Evolutionary conservation across 2,329 filamentous ascomycete species (phyloP).

Genomic region (Shiraia sp.): DNA sequence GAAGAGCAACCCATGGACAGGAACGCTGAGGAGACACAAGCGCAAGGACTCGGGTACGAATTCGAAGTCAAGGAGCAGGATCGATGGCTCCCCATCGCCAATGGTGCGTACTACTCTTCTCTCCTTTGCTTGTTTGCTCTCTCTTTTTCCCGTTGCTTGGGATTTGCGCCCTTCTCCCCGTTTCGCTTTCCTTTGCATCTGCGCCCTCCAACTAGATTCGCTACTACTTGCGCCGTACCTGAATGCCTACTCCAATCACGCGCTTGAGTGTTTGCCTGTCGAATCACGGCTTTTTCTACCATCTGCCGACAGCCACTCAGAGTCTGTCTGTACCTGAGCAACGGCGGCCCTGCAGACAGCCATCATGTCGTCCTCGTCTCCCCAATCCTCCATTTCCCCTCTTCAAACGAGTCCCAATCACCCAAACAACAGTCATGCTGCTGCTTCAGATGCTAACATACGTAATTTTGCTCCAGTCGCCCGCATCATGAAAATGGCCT

Average conservation of each 20-base stretch:
- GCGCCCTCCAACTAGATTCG: slow-evolving; percentile 37
- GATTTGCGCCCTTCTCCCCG: slow-evolving; percentile 39
- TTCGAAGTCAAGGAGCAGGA: slow-evolving; percentile 99
- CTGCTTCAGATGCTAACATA: slow-evolving; percentile 83
- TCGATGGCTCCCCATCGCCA: slow-evolving; percentile 98
- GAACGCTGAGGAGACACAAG: slow-evolving; percentile 78
- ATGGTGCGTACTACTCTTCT: slow-evolving; percentile 82
- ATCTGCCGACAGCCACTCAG: slow-evolving; percentile 25
- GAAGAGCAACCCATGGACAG: slow-evolving; percentile 91
- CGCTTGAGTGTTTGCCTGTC: slow-evolving; percentile 51
- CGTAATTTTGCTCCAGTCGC: slow-evolving; percentile 94
- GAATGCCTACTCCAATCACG: slow-evolving; percentile 50
- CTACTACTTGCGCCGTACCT: slow-evolving; percentile 55
- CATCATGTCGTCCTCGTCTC: slow-evolving; percentile 51
- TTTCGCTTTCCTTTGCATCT: slow-evolving; percentile 35
- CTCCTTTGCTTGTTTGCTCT: slow-evolving; percentile 9
- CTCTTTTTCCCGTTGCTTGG: slow-evolving; percentile 33
- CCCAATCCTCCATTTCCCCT: slow-evolving; percentile 42
- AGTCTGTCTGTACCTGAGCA: slow-evolving; percentile 33
- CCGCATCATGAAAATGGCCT: slow-evolving; percentile 96
- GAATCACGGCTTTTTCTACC: slow-evolving; percentile 48
- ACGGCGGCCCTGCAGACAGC: slow-evolving; percentile 46
- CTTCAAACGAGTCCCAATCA: slow-evolving; percentile 32
- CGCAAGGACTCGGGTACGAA: slow-evolving; percentile 77
- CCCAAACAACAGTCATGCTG: slow-evolving; percentile 33